A percentile compares a stretch with the other conserved stretches of the same genome.
These are phyloP conservation scores for Ramularia endophylla DNA, from an alignment of 2,329 filamentous ascomycete species.

Conservation along the genomic window DNA sequence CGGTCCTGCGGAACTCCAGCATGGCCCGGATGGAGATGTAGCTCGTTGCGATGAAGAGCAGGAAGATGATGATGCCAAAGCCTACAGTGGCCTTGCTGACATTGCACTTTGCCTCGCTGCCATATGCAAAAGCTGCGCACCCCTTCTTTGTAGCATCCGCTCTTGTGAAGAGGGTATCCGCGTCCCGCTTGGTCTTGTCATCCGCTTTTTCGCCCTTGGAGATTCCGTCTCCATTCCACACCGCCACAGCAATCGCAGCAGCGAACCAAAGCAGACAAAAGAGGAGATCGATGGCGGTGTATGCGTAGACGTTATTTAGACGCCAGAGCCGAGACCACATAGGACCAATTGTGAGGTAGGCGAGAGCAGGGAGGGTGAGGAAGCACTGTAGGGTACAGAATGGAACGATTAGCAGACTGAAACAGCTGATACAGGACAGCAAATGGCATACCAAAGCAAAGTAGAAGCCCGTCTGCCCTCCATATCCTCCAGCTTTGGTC, in stretches of 20 bases:
- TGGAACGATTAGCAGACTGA: too few relatives aligned
- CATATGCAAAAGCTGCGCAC: constrained; percentile 52
- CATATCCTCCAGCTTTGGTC: constrained; percentile 48
- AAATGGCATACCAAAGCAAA: constrained; percentile 49
- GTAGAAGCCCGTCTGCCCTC: constrained; percentile 51
- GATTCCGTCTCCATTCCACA: constrained; percentile 52
- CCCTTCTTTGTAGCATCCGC: constrained; percentile 23
- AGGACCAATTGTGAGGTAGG: constrained; percentile 56
- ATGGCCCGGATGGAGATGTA: constrained; percentile 51
- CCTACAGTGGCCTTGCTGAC: constrained; percentile 52
- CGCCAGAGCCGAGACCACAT: constrained; percentile 54
- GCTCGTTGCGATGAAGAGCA: constrained; percentile 50
- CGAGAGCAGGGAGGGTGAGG: constrained; percentile 51
- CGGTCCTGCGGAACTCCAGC: constrained; percentile 51
- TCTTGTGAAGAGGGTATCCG: neutral
- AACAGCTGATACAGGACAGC: neutral
- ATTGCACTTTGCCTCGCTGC: constrained; percentile 50
- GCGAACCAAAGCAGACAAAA: constrained; percentile 54
- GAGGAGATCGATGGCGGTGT: constrained; percentile 50
- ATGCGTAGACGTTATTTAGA: constrained; percentile 56
- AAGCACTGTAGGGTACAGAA: constrained; percentile 50
- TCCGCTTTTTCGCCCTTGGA: constrained; percentile 42
- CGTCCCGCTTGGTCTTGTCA: constrained; percentile 8
- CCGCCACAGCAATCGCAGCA: constrained; percentile 51
- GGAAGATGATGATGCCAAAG: constrained; percentile 51